Conservation (phyloP, 2,329 filamentous ascomycete species). For the Aaosphaeria pasadenensis region DNA sequence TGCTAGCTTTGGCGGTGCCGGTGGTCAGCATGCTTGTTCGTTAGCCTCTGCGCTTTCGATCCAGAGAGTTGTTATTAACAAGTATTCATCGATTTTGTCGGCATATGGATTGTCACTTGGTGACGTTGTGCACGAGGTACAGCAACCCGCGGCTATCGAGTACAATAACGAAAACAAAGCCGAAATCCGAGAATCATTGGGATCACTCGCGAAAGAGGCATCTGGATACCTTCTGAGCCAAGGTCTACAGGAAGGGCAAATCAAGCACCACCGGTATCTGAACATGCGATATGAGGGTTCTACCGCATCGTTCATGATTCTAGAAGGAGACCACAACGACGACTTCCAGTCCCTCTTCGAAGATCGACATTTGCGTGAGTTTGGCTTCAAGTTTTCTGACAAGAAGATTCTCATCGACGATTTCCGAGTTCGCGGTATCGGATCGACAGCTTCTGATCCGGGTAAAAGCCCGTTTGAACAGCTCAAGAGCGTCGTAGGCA, state of each 20-base stretch:
- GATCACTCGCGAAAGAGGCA: too few relatives aligned
- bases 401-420: conserved; percentile 80
- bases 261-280: conserved; percentile 81
- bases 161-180: conserved; percentile 48
- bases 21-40: neutral
- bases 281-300: conserved; percentile 89
- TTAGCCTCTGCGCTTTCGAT: neutral
- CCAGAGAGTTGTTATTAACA: neutral
- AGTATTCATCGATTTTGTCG: neutral
- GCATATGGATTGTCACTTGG: conserved; percentile 21
- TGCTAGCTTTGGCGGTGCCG: neutral
- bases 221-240: neutral
- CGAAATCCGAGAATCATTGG: too few relatives aligned
- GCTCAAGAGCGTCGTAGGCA: neutral
- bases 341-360: conserved; percentile 77
- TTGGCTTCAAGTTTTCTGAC: conserved; percentile 78
- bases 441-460: neutral
- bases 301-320: conserved; percentile 81
- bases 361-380: conserved; percentile 81
- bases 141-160: conserved; percentile 3
- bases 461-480: neutral
- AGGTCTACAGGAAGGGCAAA: conserved; percentile 54
- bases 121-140: conserved; percentile 40
- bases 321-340: conserved; percentile 55
- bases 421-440: conserved; percentile 42